Base-by-base conservation (phyloP, 768 basidiomycete genomes). In the Rhodotorula sphaerocarpa region DNA sequence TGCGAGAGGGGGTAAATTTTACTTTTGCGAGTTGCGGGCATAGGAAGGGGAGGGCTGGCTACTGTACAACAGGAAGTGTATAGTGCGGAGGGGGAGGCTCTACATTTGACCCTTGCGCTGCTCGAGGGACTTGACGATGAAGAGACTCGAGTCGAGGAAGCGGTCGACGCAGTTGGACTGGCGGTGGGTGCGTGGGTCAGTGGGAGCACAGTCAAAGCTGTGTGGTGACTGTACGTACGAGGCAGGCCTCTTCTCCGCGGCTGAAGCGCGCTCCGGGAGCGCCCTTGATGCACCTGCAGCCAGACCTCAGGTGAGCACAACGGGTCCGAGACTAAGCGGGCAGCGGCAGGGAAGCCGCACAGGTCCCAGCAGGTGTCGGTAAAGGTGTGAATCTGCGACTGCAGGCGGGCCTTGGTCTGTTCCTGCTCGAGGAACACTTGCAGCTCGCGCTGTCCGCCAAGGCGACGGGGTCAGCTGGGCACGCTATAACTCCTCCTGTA, bases 61-160 rank as follows among this genome's bases (percentile, higher is more conserved):
- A 16, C 27, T 7, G 28, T 31, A 23, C 18, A 44, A 28, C 27
- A 52, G 12, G 28, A 5, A 33, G 36, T 30, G 33, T 34, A 27
- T 5, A n/a, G 52, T 39, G 27, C 14, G 28, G 12, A 14, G 46
- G 27, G 34, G 27, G 20, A 9, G 14, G 9, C 20, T 55, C 45
- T 46, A 58, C 58, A 57, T 23, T 39, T 61, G 58, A 50, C 55
- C 58, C 34, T 53, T 41, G 48, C 75, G 75, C 57, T 68, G 52
- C 60, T 77, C 75, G 55, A 85, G 77, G 70, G 82, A 80, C 66
- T 83, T 82, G 60, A 95, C 84, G 79, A 96, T 81, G 77, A 82
- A 87, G 45, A 90, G 75, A 72, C 84, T 86, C 42, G 84, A 82
- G 77, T 96, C 92, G 70, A 96, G 78, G 78, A 95, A 96, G 61